Evolutionary conservation across 176 grass and related monocot genomes (phyloP), one percentile per base, ranked within the genome.

Genomic region (Zizania latifolia): DNA sequence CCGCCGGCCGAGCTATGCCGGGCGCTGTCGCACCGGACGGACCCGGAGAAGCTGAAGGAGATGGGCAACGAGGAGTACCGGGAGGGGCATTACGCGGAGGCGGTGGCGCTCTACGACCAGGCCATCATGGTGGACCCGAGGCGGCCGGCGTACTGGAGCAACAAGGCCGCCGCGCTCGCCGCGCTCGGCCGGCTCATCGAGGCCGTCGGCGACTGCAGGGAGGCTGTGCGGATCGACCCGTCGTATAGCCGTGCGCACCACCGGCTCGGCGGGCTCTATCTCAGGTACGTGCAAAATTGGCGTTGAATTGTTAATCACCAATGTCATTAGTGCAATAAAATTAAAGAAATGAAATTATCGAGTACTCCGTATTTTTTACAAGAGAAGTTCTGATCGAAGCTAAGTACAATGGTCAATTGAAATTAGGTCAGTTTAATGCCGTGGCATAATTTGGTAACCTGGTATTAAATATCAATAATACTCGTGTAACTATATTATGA

Each of bases 31-130:
- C 92, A 64, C 72, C 80, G 82, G 30, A 60, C 84, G 31, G 75
- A 87, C 43, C 92, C 95, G 23, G 92, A 99, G 79, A 93, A 90
- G 89, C 77, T 99, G 67, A 99, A 99, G 86, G 95, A 99, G 73
- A 72, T 94, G 85, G 92, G 95, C 14, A 99, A 99, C 75, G 89
- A 99, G 76, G 95, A 92, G 84, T 99, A 86, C 71, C 84, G 89
- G 64, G 72, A 94, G 58, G 95, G 95, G 55, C 86, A 84, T 27
- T 99, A 87, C 71, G 44, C 82, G 8, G 89, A 92, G 87, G 95
- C 95, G 11, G 63, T 94, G 86, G 82, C 95, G 36, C 83, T 92
- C 10, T 99, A 99, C 51, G 91, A 99, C 58, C 89, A 86, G 48
- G 95, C 92, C 39, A 99, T 92, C 82, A 82, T 92, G 0, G 85